Evolutionary conservation across 768 basidiomycete species (phyloP), one percentile per base, ranked within the genome.

Genomic region (Leccinum barrowsii): DNA sequence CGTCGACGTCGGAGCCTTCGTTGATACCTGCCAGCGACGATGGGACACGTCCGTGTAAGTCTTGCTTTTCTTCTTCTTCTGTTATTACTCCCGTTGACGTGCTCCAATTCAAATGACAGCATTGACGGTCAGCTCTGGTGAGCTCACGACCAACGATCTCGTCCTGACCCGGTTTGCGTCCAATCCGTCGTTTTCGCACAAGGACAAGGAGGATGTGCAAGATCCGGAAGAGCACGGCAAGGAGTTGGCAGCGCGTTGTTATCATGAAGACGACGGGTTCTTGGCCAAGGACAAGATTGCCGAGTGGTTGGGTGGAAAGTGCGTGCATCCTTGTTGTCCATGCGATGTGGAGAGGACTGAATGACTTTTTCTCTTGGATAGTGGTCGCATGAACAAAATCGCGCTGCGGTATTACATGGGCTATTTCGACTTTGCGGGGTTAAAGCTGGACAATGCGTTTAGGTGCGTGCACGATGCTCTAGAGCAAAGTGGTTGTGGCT

Each of bases 231-330:
- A 76, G 19, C 77, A 84, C 58, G 94, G 85, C 2, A 84, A 84
- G 65, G 86, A 86, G 52, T 73, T 92, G 47, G 94, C 95, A 0
- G 74, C 78, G 35, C 82, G 85, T 56, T 95, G 91, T 73, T 92
- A 91, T 83, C 81, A 83, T 32, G 93, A 94, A 65, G 93, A 98
- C 66, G 89, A 89, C 63, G 80, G 80, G 15, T 95, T 94, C 69
- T 71, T 95, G 65, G 78, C 54, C 28, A 59, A 87, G 68, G 94
- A 95, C 66, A 96, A 95, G 76, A 92, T 98, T 65, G 94, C 96
- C 1, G 94, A 97, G 72, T 99, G 92, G 87, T 80, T 99, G 42
- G 97, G 97, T 65, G 89, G 92, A 70, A 76, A 82, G 94, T 98
- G 65, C 77, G 95, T 88, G 7, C n/a, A 44, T 46, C 11, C 22